Base-by-base conservation (phyloP, 352 stramenopile species). In the Phytopythium vexans region DNA sequence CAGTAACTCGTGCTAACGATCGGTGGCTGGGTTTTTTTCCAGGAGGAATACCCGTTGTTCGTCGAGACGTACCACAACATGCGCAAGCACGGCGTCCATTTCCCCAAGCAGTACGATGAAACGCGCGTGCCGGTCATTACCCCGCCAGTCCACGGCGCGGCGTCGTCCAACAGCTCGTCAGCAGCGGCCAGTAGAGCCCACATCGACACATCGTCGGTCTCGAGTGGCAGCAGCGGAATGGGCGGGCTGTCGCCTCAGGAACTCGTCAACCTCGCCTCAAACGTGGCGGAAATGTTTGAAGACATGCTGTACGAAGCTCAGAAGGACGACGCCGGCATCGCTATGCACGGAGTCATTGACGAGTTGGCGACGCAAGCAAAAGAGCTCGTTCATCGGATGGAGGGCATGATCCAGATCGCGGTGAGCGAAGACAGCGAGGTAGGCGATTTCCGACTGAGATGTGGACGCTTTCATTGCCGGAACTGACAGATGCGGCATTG, bases 61-160 rank as follows among this genome's bases (percentile, higher is more conserved):
- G 82, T 88, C 47, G 76, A 89, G 43, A 88, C 77, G 64, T 93
- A 93, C 62, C 74, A 93, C 62, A 88, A 89, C 45, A 86, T 93
- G 65, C 72, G 82, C 52, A 88, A 86, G 58, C 81, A 88, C 47
- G 82, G 82, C 32, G 70, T 91, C 47, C 69, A 72, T 47, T 93
- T 93, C 60, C 80, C 77, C 12, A 81, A 86, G 10, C 75, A 88
- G 56, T 90, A 89, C 60, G 77, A 93, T 58, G 75, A 88, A 44
- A 77, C 64, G 42, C 80, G 82, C 31, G 77, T 79, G 12, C 79
- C 79, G 1, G 70, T 87, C 49, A 47, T 89, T 33, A 84, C 71
- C 32, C 66, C 62, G 27, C 50, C 51, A 11, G 64, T 65, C 21
- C 43, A 38, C n/a, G 33, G 51, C 4, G 15, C 42, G n/a, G 49